A percentile compares a stretch with the other conserved stretches of the same genome.
Evolutionary conservation across 345 rosid species (phyloP).

Genomic region (Brassica carinata): DNA sequence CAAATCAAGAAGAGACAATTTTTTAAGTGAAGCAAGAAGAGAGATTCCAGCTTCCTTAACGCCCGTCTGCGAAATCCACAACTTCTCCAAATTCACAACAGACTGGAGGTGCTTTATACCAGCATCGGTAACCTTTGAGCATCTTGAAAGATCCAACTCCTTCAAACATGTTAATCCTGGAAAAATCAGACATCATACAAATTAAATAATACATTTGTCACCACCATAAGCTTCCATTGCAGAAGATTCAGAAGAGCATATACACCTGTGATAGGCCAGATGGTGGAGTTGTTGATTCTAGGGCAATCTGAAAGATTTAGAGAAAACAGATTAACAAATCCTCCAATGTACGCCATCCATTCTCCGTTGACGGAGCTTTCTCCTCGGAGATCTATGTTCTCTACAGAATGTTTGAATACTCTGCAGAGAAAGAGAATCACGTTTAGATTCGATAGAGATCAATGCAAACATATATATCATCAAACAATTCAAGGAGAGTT

Average conservation of each 20-base stretch:
- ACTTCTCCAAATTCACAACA: conserved; percentile 59
- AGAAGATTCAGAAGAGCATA: conserved; percentile 11
- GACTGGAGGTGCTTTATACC: conserved; percentile 70
- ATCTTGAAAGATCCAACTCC: conserved; percentile 85
- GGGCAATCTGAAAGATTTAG: conserved; percentile 71
- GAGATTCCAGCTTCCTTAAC: conserved; percentile 62
- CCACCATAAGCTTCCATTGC: background rate
- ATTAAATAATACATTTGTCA: background rate
- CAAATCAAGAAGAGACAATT: conserved; percentile 62
- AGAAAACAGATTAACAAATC: conserved; percentile 57
- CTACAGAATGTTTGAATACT: conserved; percentile 70
- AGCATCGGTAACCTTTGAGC: conserved; percentile 71
- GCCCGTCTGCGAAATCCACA: conserved; percentile 67
- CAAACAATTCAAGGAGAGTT: no score
- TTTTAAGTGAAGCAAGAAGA: conserved; percentile 65
- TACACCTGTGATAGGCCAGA: conserved; percentile 78
- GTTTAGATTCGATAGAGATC: conserved; percentile 8
- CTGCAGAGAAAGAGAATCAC: conserved; percentile 40
- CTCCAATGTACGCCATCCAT: conserved; percentile 92
- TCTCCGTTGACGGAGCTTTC: conserved; percentile 77
- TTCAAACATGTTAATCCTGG: conserved; percentile 69
- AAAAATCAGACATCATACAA: conserved; percentile 12
- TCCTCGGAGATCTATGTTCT: conserved; percentile 66
- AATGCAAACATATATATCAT: background rate
- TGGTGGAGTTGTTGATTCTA: conserved; percentile 63